Evolutionary conservation across 495 filamentous ascomycete genomes (phyloP), one percentile per base, ranked within the genome.

Genomic region (Tuber melanosporum): DNA sequence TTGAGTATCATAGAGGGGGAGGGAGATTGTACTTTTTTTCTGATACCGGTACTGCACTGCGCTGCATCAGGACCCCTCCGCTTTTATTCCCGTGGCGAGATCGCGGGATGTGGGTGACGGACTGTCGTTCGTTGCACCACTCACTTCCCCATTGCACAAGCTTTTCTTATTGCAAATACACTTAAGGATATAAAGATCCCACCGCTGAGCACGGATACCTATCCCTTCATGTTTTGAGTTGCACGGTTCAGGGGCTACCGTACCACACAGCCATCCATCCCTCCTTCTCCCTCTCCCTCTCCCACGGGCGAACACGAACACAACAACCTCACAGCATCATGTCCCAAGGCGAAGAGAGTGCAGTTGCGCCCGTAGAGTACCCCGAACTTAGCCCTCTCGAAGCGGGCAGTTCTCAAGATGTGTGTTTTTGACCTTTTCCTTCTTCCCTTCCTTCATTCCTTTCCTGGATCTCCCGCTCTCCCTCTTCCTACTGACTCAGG

Each of bases 371-470:
- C 3, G 0, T n/a, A 14, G 57, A 32, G 20, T 17, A 62, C 52
- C n/a, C 52, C n/a, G 57, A 66, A 1, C 57, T 66, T 66, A 66
- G 57, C 26, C 57, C 57, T 10, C 57, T 66, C 57, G 57, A 66
- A 32, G 52, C 52, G 2, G 57, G n/a, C 26, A 66, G n/a, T 43
- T 75, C 70, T 22, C 72, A 80, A 52, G 78, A 75, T 69, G 76
- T 78, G 72, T 32, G 44, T 45, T 66, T 14, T 15, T n/a, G 39
- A 57, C 47, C 44, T 32, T 52, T 74, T 39, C 52, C 47, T 47
- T 20, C 57, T 42, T 57, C 8, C 43, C 43, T 3, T 70, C 39
- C 4, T 52, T 43, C 32, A 32, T 49, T 44, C 77, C 47, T 42
- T 17, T n/a, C 22, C 62, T 26, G 20, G 69, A 39, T 19, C 15